Base-by-base conservation (phyloP, 805 yeast species). In the Suhomyces sp. region DNA sequence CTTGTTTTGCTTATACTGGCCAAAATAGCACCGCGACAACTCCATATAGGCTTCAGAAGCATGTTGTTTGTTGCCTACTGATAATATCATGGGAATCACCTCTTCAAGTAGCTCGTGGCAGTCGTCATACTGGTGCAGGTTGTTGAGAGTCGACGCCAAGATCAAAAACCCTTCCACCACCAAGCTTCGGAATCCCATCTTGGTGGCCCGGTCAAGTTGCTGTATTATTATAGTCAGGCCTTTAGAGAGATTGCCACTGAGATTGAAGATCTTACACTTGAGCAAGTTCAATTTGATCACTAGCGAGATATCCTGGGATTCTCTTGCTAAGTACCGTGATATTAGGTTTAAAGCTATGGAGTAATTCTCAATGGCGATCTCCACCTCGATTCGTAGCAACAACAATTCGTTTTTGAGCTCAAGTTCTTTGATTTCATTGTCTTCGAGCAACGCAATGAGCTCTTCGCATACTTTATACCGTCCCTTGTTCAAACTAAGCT, bases 141-240 rank as follows among this genome's bases (percentile, higher is more conserved):
- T 65, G 41, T 76, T 65, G 17, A 85, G 60, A 3, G 82, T 64
- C 13, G 77, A 70, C 22, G 79, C 68, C 24, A 87, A 63, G 2
- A 76, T 62, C 6, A 82, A 51, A 2, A 79, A 60, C 0, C 83
- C 81, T 53, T 81, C 83, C 1, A 78, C 71, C 1, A 76, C 63
- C 7, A 79, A 61, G 0, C 78, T 62, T 3, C 72, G 63, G 49
- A 80, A 72, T 1, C 85, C 82, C 7, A 79, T 71, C 3, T 64
- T 60, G 19, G 75, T 73, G 0, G 87, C 79, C 10, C 73, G 59
- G 45, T 78, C 75, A 1, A 86, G 64, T 48, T 82, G 74, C 54
- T 80, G 81, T 5, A 80, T 61, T 0, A 84, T 59, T 17, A 77
- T 60, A 0, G 86, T 76, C 7, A 85, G 55, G 0, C 80, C 82